phyloP scores from a whole-genome alignment of 306 rosid species.

The Pachyrhizus erosus region DNA sequence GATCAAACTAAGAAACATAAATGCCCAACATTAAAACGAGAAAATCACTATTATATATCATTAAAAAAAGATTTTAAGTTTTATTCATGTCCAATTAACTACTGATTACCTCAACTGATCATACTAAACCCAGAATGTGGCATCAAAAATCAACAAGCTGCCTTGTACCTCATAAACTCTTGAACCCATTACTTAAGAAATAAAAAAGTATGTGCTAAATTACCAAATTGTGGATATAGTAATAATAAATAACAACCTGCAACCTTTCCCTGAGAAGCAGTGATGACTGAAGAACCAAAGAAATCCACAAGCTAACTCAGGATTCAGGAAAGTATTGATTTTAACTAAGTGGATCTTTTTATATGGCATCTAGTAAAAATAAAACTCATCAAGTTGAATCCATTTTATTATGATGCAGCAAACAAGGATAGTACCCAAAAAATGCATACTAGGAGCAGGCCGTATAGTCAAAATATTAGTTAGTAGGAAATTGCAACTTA shows the following conservation, averaged over 20 bases:
- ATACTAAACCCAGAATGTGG: conserved; percentile 8
- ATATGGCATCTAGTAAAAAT: neutral
- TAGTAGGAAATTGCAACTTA: neutral
- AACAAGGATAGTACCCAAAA: conserved; percentile 10
- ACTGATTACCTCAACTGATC: conserved; percentile 21
- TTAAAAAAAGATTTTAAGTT: conserved; percentile 3
- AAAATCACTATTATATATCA: conserved; percentile 10
- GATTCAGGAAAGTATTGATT: conserved; percentile 2
- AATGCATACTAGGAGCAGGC: neutral
- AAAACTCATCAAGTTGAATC: conserved; percentile 17
- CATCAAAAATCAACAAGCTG: conserved; percentile 30
- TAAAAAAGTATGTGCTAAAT: conserved; percentile 14
- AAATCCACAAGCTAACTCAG: neutral
- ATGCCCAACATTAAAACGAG: conserved; percentile 2
- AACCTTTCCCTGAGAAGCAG: conserved; percentile 15
- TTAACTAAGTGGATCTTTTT: neutral
- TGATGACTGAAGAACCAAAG: neutral
- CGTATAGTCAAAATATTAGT: neutral
- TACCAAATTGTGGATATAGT: conserved; percentile 3
- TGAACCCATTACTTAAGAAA: conserved; percentile 12
- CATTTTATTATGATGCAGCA: conserved; percentile 7
- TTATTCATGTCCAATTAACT: neutral
- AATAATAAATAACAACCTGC: conserved; percentile 28
- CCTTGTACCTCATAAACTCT: neutral
- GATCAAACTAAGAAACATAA: conserved; percentile 21